Evolutionary conservation across 192 early-diverging fungal genomes (phyloP), one percentile per base, ranked within the genome.

Genomic region (Coemansia sp.): DNA sequence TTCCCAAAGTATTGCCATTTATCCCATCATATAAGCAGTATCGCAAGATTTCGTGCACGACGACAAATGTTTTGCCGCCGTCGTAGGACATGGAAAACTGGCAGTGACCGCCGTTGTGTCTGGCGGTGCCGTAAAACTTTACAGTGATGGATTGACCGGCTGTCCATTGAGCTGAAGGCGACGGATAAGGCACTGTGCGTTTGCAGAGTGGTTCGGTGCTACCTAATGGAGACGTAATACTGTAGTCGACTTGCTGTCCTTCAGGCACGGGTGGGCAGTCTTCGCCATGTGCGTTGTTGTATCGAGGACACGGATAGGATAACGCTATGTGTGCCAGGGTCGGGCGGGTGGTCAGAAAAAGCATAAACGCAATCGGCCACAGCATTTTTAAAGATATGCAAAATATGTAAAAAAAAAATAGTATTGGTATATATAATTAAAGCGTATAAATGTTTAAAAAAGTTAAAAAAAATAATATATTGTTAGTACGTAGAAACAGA

Each of bases 21-120:
- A 33, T 50, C 7, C 45, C 55, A 29, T 31, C 56, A 30, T 65
- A 50, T 58, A 86, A 70, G 57, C 83, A 84, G 31, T 69, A 42
- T 7, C 72, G 28, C 11, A 84, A 40, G 7, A 68, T 50, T 29
- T 82, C 71, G 56, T 87, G 64, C 17, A 90, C 33, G 1, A 88
- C 87, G 0, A 85, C 87, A 77, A 84, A 89, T 7, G 73, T 83
- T 8, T 82, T 63, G 14, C 81, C 87, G 17, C 61, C 56, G 32
- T 90, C 88, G 38, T 83, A 86, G 0, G 87, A 88, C 2, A 88
- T 52, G 1, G 87, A 79, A 61, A 84, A 87, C 61, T 90, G 80
- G 28, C 87, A 89, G 63, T 90, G 87, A 0, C 88, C 88, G 11
- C 87, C 86, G 18, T 61, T 66, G 61, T 88, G 87, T 7, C 56